Conservation (phyloP, 2,329 filamentous ascomycete species). For the Microdochium bolleyi region DNA sequence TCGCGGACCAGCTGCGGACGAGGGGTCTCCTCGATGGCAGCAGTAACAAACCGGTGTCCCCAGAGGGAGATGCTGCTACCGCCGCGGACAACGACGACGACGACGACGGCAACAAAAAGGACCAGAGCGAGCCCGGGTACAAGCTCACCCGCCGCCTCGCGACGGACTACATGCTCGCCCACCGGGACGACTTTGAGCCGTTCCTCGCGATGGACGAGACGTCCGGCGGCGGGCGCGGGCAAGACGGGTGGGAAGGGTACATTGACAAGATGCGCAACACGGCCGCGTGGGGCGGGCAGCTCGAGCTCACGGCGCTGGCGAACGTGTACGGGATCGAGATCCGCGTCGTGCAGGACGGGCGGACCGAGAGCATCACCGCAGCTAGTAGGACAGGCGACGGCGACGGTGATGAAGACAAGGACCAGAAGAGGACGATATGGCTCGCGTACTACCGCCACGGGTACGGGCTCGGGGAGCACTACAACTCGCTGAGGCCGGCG, state of each 20-base stretch:
- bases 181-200: constrained; percentile 74
- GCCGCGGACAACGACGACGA: constrained; percentile 3
- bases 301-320: constrained; percentile 81
- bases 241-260: constrained; percentile 41
- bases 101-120: constrained; percentile 13
- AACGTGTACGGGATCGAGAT: constrained; percentile 74
- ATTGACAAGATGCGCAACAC: constrained; percentile 72
- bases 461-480: constrained; percentile 93
- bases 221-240: constrained; percentile 36
- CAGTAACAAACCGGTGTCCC: too few species aligned
- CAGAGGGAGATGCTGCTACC: too few species aligned
- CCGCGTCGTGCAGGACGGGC: constrained; percentile 76
- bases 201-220: constrained; percentile 69
- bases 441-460: constrained; percentile 91
- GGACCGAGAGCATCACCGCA: constrained; percentile 66
- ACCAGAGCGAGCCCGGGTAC: constrained; percentile 41
- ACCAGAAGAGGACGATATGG: constrained; percentile 60
- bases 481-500: constrained; percentile 65
- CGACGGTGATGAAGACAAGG: constrained; percentile 29
- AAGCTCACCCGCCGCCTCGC: constrained; percentile 61
- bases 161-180: constrained; percentile 65
- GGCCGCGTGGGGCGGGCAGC: constrained; percentile 91
- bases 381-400: constrained; percentile 20
- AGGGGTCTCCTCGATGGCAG: not conserved
- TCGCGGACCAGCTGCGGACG: constrained; percentile 74